phyloP scores from a whole-genome alignment of 805 yeast species.

The Zygoascus ofunaensis region DNA sequence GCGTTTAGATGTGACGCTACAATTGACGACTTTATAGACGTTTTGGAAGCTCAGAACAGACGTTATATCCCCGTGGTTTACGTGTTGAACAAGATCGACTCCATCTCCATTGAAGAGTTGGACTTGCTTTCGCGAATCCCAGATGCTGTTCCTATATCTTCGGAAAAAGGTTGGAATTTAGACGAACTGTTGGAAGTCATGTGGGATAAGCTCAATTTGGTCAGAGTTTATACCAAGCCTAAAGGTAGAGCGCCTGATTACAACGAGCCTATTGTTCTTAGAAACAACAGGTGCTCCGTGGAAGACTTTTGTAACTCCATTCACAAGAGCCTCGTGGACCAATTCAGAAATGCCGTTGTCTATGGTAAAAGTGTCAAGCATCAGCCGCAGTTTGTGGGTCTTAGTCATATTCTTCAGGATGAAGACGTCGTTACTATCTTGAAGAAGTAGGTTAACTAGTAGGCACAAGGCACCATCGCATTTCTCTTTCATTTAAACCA shows the following conservation, averaged over 20 bases:
- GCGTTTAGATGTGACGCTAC: slow-evolving; percentile 97
- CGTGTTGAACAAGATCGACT: slow-evolving; percentile 91
- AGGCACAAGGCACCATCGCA: no score
- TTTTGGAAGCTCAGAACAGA: slow-evolving; percentile 81
- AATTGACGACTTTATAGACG: slow-evolving; percentile 92
- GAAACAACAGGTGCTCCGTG: slow-evolving; percentile 72
- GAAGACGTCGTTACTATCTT: slow-evolving; percentile 96
- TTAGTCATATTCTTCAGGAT: slow-evolving; percentile 74
- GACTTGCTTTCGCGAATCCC: slow-evolving; percentile 88
- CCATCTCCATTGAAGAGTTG: slow-evolving; percentile 87
- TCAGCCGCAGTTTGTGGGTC: slow-evolving; percentile 94
- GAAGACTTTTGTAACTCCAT: slow-evolving; percentile 95
- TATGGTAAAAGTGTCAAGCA: slow-evolving; percentile 91
- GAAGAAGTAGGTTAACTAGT: slow-evolving; percentile 44
- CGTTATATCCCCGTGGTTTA: slow-evolving; percentile 93
- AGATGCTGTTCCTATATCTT: slow-evolving; percentile 92
- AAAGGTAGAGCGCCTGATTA: slow-evolving; percentile 93
- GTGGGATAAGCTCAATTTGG: slow-evolving; percentile 90
- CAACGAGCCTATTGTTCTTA: slow-evolving; percentile 85
- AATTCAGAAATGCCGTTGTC: slow-evolving; percentile 87
- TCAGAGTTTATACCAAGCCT: slow-evolving; percentile 95
- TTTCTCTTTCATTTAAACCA: no score
- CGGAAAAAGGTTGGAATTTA: slow-evolving; percentile 94
- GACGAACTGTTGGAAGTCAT: slow-evolving; percentile 88
- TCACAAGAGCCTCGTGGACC: slow-evolving; percentile 88